Percentiles rank a stretch among this genome's conserved stretches.
Evolutionary conservation across 192 early-diverging fungal species (phyloP).

Genomic region (Backusella luteola): DNA sequence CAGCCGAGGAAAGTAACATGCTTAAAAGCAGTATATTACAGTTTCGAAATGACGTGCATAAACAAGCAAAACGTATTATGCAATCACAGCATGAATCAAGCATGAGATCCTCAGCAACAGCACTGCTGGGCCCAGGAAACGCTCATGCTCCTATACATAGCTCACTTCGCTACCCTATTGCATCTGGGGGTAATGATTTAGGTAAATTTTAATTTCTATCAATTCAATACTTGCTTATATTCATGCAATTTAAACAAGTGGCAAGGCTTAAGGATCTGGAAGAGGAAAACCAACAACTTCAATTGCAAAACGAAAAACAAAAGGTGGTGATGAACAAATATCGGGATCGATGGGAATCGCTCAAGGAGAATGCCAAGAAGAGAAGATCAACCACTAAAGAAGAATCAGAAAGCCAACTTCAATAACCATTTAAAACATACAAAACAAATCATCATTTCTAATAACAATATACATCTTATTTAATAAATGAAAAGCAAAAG

Average conservation of each 20-base stretch:
- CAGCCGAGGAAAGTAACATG: constrained; percentile 63
- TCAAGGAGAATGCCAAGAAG: constrained; percentile 73
- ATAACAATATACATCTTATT: neutral
- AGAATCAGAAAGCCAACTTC: neutral
- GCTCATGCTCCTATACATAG: neutral
- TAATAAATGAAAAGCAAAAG: neutral
- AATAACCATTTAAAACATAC: neutral
- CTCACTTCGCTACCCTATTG: neutral
- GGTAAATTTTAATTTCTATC: neutral
- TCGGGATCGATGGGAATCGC: constrained; percentile 74
- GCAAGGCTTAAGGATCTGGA: constrained; percentile 56
- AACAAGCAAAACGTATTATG: constrained; percentile 52
- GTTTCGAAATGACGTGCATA: constrained; percentile 64
- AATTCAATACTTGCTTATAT: neutral
- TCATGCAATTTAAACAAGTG: neutral
- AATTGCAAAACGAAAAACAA: constrained; percentile 52
- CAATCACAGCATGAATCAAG: constrained; percentile 41
- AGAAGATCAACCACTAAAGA: constrained; percentile 20
- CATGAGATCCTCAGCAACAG: constrained; percentile 25
- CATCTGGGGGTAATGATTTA: constrained; percentile 1
- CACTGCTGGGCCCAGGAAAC: neutral
- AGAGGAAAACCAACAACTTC: constrained; percentile 50
- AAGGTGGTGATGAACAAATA: constrained; percentile 62
- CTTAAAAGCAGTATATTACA: constrained; percentile 66
- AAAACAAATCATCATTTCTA: neutral